Evolutionary conservation across 2,329 filamentous ascomycete genomes (phyloP).

Genomic region (Didymella glomerata): DNA sequence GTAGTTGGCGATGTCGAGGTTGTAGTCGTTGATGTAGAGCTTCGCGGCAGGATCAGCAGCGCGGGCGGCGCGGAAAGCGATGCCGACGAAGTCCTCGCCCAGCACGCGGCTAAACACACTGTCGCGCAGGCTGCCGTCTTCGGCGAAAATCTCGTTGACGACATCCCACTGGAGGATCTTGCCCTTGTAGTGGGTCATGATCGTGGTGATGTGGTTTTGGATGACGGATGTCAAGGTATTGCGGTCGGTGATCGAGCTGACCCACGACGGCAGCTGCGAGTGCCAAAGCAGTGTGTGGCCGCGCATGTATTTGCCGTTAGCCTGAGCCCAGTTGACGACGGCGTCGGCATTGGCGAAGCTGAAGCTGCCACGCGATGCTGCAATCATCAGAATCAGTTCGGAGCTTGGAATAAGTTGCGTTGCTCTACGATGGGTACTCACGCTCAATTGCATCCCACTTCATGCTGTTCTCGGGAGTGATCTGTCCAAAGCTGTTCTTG

Average conservation of each 20-base stretch:
- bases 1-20: not conserved
- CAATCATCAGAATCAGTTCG: not conserved
- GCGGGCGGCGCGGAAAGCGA: not conserved
- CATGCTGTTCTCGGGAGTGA: constrained; percentile 1
- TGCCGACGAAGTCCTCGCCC: not conserved
- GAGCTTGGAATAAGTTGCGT: not conserved
- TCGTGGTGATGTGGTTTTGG: not conserved
- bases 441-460: not conserved
- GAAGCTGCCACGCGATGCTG: not conserved
- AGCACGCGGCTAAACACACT: not conserved
- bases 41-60: not conserved
- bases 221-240: not conserved
- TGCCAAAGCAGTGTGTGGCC: not conserved
- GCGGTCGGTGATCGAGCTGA: not conserved
- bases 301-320: not conserved
- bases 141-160: not conserved
- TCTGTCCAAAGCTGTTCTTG: not conserved
- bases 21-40: not conserved
- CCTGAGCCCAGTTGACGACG: not conserved
- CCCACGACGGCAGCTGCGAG: not conserved
- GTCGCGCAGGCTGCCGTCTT: not conserved
- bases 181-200: not conserved
- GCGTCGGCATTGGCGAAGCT: not conserved
- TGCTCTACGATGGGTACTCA: not conserved
- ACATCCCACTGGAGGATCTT: not conserved